Evolutionary conservation across 2,329 filamentous ascomycete species (phyloP).

Genomic region (Shiraia sp.): DNA sequence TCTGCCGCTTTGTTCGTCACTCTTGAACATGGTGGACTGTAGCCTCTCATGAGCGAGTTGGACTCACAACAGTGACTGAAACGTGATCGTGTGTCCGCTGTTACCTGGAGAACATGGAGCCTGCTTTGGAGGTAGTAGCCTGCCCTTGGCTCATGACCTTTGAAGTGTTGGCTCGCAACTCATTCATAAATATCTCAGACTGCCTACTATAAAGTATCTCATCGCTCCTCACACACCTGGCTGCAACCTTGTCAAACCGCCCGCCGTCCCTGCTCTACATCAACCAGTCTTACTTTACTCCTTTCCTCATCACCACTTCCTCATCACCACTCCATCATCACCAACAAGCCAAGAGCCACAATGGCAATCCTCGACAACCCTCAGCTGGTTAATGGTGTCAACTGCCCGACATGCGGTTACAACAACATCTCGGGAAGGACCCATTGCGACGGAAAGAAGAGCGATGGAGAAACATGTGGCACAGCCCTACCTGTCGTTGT

Average conservation of each 20-base stretch:
- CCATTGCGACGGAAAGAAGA: constrained; percentile 2
- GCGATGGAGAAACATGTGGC: constrained; percentile 4
- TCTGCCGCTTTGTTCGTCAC: background rate
- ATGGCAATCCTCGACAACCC: constrained; percentile 1
- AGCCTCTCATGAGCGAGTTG: background rate
- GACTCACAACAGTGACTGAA: background rate
- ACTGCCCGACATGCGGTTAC: constrained; percentile 5
- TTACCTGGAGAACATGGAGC: background rate
- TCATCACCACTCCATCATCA: no score
- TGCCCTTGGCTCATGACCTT: background rate
- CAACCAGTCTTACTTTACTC: background rate
- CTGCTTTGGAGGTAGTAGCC: background rate
- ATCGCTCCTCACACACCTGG: background rate
- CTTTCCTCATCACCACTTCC: no score
- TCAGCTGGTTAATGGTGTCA: constrained; percentile 2
- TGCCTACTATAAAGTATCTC: background rate
- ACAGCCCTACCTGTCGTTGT: constrained; percentile 3
- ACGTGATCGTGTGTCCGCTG: background rate
- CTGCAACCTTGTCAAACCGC: background rate
- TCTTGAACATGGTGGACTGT: background rate
- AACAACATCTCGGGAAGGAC: constrained; percentile 5
- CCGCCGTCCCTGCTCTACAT: background rate
- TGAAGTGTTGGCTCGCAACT: background rate
- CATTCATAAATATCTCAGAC: background rate
- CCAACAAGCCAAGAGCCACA: background rate